These are phyloP conservation scores for Lactuca sativa DNA, from an alignment of 129 eudicot genomes.

Conservation along the genomic window DNA sequence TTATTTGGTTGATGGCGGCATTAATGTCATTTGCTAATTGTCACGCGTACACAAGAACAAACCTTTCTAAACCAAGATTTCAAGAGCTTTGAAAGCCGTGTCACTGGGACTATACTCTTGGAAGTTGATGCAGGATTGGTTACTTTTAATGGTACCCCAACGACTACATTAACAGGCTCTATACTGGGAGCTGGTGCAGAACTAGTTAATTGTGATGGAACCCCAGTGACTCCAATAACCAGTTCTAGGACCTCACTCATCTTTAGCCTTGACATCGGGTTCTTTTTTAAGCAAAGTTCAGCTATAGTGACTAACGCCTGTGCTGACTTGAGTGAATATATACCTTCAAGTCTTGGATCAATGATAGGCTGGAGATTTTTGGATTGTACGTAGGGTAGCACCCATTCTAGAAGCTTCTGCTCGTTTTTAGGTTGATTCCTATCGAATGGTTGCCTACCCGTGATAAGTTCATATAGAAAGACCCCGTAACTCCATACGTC, in stretches of 20 bases:
- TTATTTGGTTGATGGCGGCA: background rate
- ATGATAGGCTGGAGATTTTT: constrained; percentile 47
- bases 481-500: constrained; percentile 63
- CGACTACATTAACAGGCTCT: background rate
- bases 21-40: background rate
- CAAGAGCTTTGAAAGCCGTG: background rate
- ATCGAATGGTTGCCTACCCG: constrained; percentile 59
- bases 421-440: constrained; percentile 46
- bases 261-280: constrained; percentile 53
- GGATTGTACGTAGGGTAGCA: constrained; percentile 47
- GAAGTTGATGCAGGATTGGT: constrained; percentile 23
- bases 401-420: constrained; percentile 63
- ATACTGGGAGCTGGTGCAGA: background rate
- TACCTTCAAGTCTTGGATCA: constrained; percentile 65
- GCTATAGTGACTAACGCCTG: constrained; percentile 54
- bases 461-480: constrained; percentile 59
- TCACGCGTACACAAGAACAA: background rate
- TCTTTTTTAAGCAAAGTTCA: constrained; percentile 46
- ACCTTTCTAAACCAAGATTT: background rate
- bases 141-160: constrained; percentile 21
- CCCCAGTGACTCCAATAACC: constrained; percentile 41
- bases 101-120: constrained; percentile 11
- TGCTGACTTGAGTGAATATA: constrained; percentile 41
- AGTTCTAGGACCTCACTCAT: constrained; percentile 67
- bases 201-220: constrained; percentile 13